A percentile compares a stretch with the other conserved stretches of the same genome.
Evolutionary conservation across 176 grass and related monocot genomes (phyloP).

Genomic region (Hordeum vulgare): DNA sequence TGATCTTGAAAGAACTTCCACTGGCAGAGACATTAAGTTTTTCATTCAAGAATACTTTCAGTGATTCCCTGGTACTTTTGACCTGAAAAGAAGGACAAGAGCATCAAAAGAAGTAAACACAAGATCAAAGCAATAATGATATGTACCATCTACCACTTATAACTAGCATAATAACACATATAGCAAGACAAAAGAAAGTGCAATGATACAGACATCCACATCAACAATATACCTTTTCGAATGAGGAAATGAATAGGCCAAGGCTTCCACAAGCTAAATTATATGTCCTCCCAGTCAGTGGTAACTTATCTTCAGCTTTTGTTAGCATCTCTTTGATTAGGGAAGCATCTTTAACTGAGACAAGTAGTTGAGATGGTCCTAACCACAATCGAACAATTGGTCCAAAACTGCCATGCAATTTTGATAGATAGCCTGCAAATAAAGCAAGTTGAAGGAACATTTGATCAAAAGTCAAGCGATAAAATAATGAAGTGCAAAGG

Average conservation of each 20-base stretch:
- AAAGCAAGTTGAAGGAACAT: constrained; percentile 9
- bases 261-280: constrained; percentile 83
- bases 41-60: constrained; percentile 60
- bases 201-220: neutral
- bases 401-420: constrained; percentile 79
- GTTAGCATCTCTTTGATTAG: constrained; percentile 70
- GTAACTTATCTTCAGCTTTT: constrained; percentile 90
- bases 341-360: constrained; percentile 70
- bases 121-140: constrained; percentile 10
- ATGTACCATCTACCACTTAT: neutral
- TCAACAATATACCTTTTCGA: constrained; percentile 60
- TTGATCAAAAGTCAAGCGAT: constrained; percentile 3
- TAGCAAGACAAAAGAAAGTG: neutral
- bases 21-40: constrained; percentile 20
- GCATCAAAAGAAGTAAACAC: neutral
- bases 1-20: constrained; percentile 45
- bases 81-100: constrained; percentile 49
- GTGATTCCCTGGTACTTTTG: constrained; percentile 63
- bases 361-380: constrained; percentile 81
- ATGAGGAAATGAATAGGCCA: constrained; percentile 66
- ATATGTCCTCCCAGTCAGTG: constrained; percentile 71
- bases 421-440: constrained; percentile 60
- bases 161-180: neutral
- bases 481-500: neutral
- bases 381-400: constrained; percentile 81